Conservation (phyloP, 169 alveolate species). For the Plasmodium fragile region DNA sequence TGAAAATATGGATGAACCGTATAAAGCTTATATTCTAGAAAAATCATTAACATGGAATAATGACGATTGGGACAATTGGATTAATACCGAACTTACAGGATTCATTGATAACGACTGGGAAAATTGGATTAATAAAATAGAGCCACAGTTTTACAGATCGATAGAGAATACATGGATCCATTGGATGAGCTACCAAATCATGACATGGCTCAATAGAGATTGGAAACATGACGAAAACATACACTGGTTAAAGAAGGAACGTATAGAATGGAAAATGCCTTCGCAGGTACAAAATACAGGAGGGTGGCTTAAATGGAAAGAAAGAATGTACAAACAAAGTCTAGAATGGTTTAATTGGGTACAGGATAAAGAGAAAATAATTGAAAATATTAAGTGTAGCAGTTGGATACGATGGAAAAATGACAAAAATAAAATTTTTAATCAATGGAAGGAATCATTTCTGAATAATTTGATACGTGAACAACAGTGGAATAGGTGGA, state of each 20-base stretch:
- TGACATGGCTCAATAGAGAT: not conserved
- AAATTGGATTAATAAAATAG: not conserved
- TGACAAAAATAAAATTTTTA: not conserved
- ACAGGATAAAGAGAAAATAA: not conserved
- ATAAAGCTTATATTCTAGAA: not conserved
- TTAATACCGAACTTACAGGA: not conserved
- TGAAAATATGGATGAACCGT: not conserved
- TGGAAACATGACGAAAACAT: slow-evolving; percentile 15
- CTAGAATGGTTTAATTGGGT: not conserved
- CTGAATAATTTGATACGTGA: not conserved
- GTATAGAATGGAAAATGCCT: not conserved
- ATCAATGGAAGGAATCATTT: not conserved
- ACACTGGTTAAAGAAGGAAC: not conserved
- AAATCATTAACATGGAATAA: slow-evolving; percentile 2
- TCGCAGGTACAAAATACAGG: not conserved
- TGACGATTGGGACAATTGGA: slow-evolving; percentile 1
- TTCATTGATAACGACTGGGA: slow-evolving; percentile 1
- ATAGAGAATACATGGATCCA: not conserved
- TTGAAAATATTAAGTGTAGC: not conserved
- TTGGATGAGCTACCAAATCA: slow-evolving; percentile 5
- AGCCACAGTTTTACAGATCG: not conserved
- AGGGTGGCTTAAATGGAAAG: slow-evolving; percentile 4
- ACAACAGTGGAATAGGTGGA: not conserved
- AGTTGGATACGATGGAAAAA: slow-evolving; percentile 4
- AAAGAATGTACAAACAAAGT: not conserved